These are phyloP conservation scores for Agrocybe praecox DNA, from an alignment of 768 basidiomycete genomes.

Conservation along the genomic window DNA sequence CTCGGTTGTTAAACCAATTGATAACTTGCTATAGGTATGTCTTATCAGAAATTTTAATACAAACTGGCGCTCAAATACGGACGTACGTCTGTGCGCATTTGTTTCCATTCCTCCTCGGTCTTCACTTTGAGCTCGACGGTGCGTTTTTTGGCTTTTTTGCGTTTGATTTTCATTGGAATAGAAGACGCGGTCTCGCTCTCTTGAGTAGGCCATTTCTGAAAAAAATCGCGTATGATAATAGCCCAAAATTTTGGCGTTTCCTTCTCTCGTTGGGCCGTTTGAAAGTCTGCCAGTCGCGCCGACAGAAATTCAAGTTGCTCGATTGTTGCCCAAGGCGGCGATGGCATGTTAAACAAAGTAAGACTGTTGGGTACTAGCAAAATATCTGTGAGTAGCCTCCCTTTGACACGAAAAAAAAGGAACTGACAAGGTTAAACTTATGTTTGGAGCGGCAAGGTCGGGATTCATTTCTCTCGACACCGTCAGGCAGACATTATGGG, in stretches of 20 bases:
- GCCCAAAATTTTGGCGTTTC: background rate
- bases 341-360: background rate
- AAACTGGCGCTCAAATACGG: too few relatives aligned
- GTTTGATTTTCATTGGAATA: background rate
- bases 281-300: background rate
- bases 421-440: too few relatives aligned
- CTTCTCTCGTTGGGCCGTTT: background rate
- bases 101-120: background rate
- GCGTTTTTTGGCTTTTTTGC: background rate
- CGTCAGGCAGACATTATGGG: too few relatives aligned
- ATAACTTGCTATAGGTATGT: background rate
- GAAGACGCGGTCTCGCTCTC: background rate
- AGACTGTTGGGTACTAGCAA: too few relatives aligned
- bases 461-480: too few relatives aligned
- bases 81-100: background rate
- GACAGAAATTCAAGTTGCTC: background rate
- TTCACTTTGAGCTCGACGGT: background rate
- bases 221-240: constrained; percentile 1
- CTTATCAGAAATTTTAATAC: too few relatives aligned
- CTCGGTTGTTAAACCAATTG: constrained; percentile 9
- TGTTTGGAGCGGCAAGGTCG: too few relatives aligned
- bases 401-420: too few relatives aligned
- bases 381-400: too few relatives aligned
- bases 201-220: constrained; percentile 3
- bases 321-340: background rate